Conservation (phyloP, 225 moss, liverwort and hornwort species). For the Climacium dendroides region DNA sequence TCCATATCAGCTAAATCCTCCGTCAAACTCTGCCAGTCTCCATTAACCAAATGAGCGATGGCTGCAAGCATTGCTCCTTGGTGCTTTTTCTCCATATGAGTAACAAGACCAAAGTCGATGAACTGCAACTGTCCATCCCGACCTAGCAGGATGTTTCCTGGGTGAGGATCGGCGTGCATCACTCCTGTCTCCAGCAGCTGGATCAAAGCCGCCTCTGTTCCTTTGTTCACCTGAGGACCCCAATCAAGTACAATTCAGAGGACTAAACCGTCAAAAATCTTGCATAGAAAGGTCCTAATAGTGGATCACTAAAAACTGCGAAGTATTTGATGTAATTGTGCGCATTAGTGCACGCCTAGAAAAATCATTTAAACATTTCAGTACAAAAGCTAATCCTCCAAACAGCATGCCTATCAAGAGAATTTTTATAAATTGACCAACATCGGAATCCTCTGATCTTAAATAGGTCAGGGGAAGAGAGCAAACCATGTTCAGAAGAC, state of each 20-base stretch:
- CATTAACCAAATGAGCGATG: constrained; percentile 94
- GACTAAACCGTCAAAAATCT: not conserved
- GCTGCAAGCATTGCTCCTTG: constrained; percentile 89
- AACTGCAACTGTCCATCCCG: constrained; percentile 66
- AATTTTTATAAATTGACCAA: not conserved
- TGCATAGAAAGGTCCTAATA: not conserved
- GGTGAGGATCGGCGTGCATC: constrained; percentile 97
- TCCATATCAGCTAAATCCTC: constrained; percentile 92
- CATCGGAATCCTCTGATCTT: not conserved
- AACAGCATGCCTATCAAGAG: not conserved
- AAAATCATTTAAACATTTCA: not conserved
- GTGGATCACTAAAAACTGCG: not conserved
- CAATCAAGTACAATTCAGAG: not conserved
- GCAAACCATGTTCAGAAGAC: constrained; percentile 71
- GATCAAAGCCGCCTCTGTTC: constrained; percentile 75
- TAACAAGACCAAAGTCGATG: constrained; percentile 82
- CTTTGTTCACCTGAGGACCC: constrained; percentile 65
- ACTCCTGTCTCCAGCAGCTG: constrained; percentile 91
- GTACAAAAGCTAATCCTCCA: not conserved
- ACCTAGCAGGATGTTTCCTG: constrained; percentile 74
- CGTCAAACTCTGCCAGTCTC: constrained; percentile 86
- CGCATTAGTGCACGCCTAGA: not conserved
- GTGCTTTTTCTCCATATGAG: constrained; percentile 56
- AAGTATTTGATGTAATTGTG: not conserved
- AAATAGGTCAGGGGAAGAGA: not conserved